Percentiles rank a stretch among this genome's conserved stretches.
phyloP scores from a whole-genome alignment of 2,329 filamentous ascomycete genomes.

The Aureobasidium sp. region DNA sequence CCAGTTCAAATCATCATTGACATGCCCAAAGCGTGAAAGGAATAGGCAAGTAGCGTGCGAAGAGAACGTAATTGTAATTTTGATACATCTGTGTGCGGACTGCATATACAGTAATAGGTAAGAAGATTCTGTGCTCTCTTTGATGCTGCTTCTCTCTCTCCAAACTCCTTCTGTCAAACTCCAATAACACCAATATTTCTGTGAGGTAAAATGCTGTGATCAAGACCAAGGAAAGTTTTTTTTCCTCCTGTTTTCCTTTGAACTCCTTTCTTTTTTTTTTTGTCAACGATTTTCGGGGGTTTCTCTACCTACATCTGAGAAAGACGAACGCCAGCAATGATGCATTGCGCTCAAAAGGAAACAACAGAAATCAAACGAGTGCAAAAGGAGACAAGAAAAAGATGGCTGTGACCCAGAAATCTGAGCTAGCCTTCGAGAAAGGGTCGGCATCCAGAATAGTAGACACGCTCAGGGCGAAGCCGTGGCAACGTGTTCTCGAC shows the following conservation, averaged over 20 bases:
- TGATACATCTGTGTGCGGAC: slow-evolving; percentile 1
- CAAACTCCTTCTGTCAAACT: background rate
- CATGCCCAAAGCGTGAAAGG: background rate
- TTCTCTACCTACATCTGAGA: background rate
- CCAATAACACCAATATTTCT: background rate
- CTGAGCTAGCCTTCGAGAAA: background rate
- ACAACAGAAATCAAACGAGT: background rate
- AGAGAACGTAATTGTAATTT: slow-evolving; percentile 1
- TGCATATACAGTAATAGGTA: slow-evolving; percentile 1
- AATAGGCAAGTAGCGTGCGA: background rate
- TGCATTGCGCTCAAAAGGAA: slow-evolving; percentile 3
- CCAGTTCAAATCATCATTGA: slow-evolving; percentile 6
- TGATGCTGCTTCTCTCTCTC: background rate
- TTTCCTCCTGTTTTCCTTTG: background rate
- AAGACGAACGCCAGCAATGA: slow-evolving; percentile 4
- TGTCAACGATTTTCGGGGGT: background rate
- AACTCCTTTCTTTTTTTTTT: background rate
- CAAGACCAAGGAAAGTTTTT: background rate
- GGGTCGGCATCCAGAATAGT: slow-evolving; percentile 9
- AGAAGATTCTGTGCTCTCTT: slow-evolving; percentile 8
- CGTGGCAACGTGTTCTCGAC: background rate
- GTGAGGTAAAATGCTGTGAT: background rate
- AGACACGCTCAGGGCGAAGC: slow-evolving; percentile 10
- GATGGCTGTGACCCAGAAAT: background rate
- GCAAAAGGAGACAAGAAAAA: background rate